Conservation (phyloP, 2,329 filamentous ascomycete genomes). For the Colletotrichum tropicale region DNA sequence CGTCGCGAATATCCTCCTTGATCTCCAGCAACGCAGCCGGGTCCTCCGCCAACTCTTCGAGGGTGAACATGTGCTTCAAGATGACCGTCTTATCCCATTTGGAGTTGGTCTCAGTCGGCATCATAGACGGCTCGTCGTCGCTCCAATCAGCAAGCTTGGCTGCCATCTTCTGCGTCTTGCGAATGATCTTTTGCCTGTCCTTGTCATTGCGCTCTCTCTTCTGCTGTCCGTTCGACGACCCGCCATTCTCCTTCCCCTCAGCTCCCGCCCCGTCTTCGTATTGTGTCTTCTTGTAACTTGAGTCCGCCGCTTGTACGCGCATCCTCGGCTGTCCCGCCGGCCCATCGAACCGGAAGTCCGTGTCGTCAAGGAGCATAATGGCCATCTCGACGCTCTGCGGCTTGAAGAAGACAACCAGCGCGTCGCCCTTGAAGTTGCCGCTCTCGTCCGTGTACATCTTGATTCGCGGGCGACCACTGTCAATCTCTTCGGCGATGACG, state of each 20-base stretch:
- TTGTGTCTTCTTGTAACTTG: conserved; percentile 88
- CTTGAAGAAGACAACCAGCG: conserved; percentile 92
- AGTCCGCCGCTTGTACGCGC: conserved; percentile 82
- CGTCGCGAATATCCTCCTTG: conserved; percentile 91
- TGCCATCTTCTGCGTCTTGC: conserved; percentile 88
- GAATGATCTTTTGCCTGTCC: conserved; percentile 89
- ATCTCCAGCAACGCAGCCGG: conserved; percentile 84
- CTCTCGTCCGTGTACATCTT: conserved; percentile 87
- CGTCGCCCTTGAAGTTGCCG: conserved; percentile 92
- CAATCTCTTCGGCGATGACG: conserved; percentile 93
- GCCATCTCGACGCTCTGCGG: conserved; percentile 90
- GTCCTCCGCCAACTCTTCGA: conserved; percentile 84
- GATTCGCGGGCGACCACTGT: conserved; percentile 84
- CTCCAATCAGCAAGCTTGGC: conserved; percentile 95
- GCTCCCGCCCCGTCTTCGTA: conserved; percentile 52
- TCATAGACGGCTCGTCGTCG: conserved; percentile 74
- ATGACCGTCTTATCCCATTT: conserved; percentile 83
- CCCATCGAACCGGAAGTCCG: conserved; percentile 75
- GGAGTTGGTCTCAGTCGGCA: conserved; percentile 47
- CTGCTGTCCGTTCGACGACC: conserved; percentile 30
- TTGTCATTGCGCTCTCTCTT: conserved; percentile 50
- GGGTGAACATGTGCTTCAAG: conserved; percentile 91
- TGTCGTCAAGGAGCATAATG: conserved; percentile 80
- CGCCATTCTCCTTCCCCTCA: conserved; percentile 40
- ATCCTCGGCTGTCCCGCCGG: conserved; percentile 66